These are phyloP conservation scores for Pulicaria dysenterica DNA, from an alignment of 129 eudicot genomes.

Conservation along the genomic window DNA sequence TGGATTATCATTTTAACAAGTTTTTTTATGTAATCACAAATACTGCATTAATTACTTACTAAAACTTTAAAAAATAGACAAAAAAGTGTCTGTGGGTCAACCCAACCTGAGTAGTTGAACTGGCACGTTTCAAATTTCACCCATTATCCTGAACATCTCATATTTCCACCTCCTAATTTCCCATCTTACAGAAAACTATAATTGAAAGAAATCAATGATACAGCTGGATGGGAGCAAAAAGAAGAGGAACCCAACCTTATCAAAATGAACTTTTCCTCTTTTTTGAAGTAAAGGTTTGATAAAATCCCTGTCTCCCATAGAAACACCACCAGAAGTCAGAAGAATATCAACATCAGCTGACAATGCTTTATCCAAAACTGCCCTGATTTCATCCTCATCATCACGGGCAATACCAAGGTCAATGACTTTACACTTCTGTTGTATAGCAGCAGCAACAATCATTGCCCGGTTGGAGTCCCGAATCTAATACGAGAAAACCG, in stretches of 20 bases:
- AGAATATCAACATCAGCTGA: conserved; percentile 74
- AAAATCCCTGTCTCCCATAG: conserved; percentile 96
- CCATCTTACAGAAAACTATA: too few species aligned
- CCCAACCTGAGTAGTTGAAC: not conserved
- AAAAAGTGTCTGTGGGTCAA: not conserved
- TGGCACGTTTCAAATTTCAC: not conserved
- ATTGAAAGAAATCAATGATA: conserved; percentile 5
- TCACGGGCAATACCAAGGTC: conserved; percentile 92
- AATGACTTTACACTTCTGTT: conserved; percentile 71
- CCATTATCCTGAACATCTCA: too few species aligned
- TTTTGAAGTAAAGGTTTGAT: conserved; percentile 81
- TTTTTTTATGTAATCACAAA: not conserved
- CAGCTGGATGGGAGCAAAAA: conserved; percentile 2
- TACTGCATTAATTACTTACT: not conserved
- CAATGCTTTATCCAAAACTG: conserved; percentile 58
- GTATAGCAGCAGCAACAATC: conserved; percentile 80
- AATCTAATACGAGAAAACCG: conserved; percentile 49
- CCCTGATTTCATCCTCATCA: conserved; percentile 66
- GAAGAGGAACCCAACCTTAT: conserved; percentile 48
- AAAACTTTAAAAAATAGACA: not conserved
- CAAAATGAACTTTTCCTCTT: conserved; percentile 70
- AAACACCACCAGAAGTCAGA: conserved; percentile 94
- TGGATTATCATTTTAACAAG: not conserved
- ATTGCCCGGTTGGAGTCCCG: conserved; percentile 97
- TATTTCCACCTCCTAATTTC: too few species aligned